Conservation (phyloP, 305 asterid species). For the Fraxinus xanthoxyloides region DNA sequence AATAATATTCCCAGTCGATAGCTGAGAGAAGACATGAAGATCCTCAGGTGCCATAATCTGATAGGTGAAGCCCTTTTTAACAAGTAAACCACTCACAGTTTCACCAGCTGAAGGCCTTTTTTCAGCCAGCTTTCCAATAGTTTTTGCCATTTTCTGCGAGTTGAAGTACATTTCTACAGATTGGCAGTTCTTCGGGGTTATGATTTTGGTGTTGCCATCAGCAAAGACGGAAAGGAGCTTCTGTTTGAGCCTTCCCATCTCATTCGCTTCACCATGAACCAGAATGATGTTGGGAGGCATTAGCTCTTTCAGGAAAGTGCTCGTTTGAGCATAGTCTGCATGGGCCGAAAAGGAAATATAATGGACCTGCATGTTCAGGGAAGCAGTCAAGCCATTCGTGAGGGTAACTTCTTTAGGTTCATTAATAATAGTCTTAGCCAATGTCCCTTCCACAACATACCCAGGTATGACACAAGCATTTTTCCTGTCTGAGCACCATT, state of each 20-base stretch:
- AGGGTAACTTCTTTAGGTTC: conserved; percentile 95
- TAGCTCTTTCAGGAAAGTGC: conserved; percentile 86
- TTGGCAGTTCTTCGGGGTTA: conserved; percentile 93
- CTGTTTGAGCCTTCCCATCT: conserved; percentile 91
- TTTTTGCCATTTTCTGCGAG: conserved; percentile 91
- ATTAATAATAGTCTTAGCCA: conserved; percentile 77
- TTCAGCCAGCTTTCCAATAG: conserved; percentile 77
- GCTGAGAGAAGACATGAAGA: conserved; percentile 86
- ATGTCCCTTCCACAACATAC: conserved; percentile 82
- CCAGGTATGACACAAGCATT: conserved; percentile 93
- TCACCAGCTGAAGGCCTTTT: conserved; percentile 69
- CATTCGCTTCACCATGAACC: conserved; percentile 93
- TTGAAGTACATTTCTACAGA: conserved; percentile 89
- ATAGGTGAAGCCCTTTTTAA: conserved; percentile 94
- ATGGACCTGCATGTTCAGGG: conserved; percentile 83
- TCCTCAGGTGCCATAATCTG: conserved; percentile 97
- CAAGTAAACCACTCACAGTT: conserved; percentile 86
- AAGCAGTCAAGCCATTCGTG: conserved; percentile 78
- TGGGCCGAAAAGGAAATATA: conserved; percentile 97
- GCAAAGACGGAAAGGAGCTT: conserved; percentile 79
- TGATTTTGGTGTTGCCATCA: conserved; percentile 77
- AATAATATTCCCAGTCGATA: conserved; percentile 73
- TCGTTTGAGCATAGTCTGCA: conserved; percentile 88
- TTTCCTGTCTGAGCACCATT: conserved; percentile 90
- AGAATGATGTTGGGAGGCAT: conserved; percentile 94